Evolutionary conservation across 2,329 filamentous ascomycete genomes (phyloP).

Genomic region (Pseudocercospora ulei): DNA sequence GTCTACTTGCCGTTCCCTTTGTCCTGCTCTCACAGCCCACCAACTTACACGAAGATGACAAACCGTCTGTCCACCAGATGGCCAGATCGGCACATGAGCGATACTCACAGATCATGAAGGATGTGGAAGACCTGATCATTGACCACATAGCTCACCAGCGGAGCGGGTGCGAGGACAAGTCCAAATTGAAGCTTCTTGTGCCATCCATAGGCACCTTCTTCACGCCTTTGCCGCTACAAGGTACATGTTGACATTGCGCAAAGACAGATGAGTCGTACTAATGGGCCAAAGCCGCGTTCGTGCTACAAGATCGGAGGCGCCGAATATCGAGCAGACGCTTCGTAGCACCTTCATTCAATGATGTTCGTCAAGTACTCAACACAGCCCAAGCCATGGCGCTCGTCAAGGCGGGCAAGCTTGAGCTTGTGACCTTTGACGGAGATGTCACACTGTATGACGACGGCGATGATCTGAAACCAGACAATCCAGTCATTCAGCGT

Average conservation of each 20-base stretch:
- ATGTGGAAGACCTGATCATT: constrained; percentile 82
- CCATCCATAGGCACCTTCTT: constrained; percentile 91
- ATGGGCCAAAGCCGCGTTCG: constrained; percentile 45
- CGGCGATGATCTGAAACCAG: constrained; percentile 63
- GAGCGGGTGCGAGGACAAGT: constrained; percentile 45
- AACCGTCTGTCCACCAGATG: constrained; percentile 53
- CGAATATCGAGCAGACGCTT: constrained; percentile 86
- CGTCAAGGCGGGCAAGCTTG: constrained; percentile 60
- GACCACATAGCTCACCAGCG: constrained; percentile 77
- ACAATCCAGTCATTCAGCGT: constrained; percentile 65
- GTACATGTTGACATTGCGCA: constrained; percentile 31
- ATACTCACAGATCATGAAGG: constrained; percentile 89
- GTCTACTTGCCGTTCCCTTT: constrained; percentile 82
- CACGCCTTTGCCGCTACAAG: constrained; percentile 73
- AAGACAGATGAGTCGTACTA: not conserved
- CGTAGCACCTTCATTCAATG: constrained; percentile 94
- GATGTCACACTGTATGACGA: constrained; percentile 88
- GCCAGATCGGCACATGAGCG: constrained; percentile 71
- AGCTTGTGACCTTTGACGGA: constrained; percentile 91
- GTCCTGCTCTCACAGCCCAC: constrained; percentile 93
- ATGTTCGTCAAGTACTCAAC: constrained; percentile 84
- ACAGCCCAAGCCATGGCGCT: constrained; percentile 89
- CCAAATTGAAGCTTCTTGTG: constrained; percentile 85
- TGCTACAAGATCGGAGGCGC: constrained; percentile 74
- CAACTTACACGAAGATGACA: constrained; percentile 64